A percentile compares a stretch with the other conserved stretches of the same genome.
Evolutionary conservation across 148 eudicot genomes (phyloP).

Genomic region (Rhododendron ferrugineum): DNA sequence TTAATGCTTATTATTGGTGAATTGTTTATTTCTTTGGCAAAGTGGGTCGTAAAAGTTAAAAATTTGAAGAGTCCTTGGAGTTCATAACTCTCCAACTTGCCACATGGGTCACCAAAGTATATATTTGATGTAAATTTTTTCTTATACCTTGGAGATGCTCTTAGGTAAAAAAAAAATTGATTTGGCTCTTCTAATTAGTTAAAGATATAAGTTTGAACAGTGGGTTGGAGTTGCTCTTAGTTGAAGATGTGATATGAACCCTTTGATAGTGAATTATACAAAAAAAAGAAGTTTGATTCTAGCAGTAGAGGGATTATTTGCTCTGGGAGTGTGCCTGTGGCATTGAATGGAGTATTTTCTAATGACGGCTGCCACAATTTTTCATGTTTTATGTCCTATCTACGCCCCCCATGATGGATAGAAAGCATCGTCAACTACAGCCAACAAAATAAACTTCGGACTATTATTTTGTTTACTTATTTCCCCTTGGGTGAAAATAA

Average conservation of each 20-base stretch:
- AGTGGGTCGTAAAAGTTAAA: too few relatives aligned
- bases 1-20: too few relatives aligned
- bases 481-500: background rate
- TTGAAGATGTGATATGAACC: background rate
- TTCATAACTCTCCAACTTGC: background rate
- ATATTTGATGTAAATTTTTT: too few relatives aligned
- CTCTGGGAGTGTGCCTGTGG: background rate
- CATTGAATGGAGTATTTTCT: background rate
- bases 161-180: background rate
- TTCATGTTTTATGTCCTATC: too few relatives aligned
- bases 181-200: background rate
- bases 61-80: background rate
- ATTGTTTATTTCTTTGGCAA: too few relatives aligned
- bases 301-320: background rate
- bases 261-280: background rate
- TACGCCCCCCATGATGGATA: background rate
- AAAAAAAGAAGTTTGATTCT: background rate
- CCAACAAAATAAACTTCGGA: background rate
- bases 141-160: too few relatives aligned
- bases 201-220: too few relatives aligned
- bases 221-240: background rate
- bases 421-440: background rate
- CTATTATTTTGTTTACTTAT: background rate
- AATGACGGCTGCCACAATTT: background rate
- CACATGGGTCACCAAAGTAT: background rate